Evolutionary conservation across 1,284 basidiomycete genomes (phyloP).

Genomic region (Cerrena zonata): DNA sequence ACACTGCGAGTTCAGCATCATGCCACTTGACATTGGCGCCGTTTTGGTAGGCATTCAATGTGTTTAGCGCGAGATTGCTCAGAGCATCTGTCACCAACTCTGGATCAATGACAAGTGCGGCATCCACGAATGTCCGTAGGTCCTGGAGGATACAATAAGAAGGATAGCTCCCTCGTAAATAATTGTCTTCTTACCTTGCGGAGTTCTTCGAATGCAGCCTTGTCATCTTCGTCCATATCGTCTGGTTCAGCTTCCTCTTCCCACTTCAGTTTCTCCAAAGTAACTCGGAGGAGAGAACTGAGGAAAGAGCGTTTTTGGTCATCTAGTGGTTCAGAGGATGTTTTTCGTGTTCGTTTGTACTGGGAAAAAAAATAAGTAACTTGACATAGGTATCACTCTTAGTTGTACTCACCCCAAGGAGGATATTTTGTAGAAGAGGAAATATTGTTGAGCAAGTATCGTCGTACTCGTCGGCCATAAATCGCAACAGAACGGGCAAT

Average conservation of each 20-base stretch:
- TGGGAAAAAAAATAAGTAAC: conserved; percentile 24
- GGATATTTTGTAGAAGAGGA: conserved; percentile 70
- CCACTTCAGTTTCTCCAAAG: conserved; percentile 91
- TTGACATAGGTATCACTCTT: too few relatives aligned
- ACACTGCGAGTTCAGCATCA: conserved; percentile 87
- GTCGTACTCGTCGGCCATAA: conserved; percentile 85
- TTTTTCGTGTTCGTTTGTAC: conserved; percentile 77
- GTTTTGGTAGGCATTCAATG: conserved; percentile 62
- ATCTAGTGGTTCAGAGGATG: conserved; percentile 61
- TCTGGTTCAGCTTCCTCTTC: conserved; percentile 75
- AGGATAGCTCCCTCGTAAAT: background rate
- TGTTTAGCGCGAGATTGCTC: conserved; percentile 65
- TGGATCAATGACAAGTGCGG: conserved; percentile 76
- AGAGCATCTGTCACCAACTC: conserved; percentile 73
- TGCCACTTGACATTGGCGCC: conserved; percentile 78
- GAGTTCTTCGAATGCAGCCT: conserved; percentile 77
- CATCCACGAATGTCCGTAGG: conserved; percentile 76
- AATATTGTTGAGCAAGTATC: conserved; percentile 84
- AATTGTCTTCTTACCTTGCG: conserved; percentile 56
- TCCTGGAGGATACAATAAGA: conserved; percentile 44
- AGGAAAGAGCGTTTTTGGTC: conserved; percentile 78
- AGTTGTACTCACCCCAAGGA: conserved; percentile 58
- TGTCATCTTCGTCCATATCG: conserved; percentile 86
- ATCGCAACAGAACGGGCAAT: conserved; percentile 80
- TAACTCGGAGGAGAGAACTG: conserved; percentile 70